A percentile compares a stretch with the other conserved stretches of the same genome.
phyloP scores from a whole-genome alignment of 2,329 filamentous ascomycete species.

The Colletotrichum noveboracense region DNA sequence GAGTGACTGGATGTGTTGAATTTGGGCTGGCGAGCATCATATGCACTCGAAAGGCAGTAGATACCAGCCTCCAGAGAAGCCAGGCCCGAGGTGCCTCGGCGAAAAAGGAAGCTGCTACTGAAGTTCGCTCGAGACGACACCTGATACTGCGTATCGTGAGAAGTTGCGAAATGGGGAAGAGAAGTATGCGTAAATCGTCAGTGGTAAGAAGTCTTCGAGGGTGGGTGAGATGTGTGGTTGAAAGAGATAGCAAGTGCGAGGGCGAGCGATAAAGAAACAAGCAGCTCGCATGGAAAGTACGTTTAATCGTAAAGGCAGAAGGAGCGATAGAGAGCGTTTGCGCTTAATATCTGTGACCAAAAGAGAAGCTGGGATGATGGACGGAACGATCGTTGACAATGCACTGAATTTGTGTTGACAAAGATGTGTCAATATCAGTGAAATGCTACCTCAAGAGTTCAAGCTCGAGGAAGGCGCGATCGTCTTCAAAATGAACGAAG shows the following conservation, averaged over 20 bases:
- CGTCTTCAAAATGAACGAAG: background rate
- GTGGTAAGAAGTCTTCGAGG: background rate
- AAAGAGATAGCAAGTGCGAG: background rate
- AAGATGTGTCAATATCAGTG: background rate
- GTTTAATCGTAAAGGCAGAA: background rate
- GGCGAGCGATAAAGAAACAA: background rate
- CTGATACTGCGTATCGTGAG: background rate
- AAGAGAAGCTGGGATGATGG: background rate
- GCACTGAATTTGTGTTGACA: background rate
- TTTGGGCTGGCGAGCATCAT: background rate
- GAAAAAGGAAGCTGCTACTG: background rate
- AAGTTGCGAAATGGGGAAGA: background rate
- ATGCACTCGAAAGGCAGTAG: background rate
- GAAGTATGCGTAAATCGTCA: background rate
- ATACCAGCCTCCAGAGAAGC: background rate
- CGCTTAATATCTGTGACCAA: background rate
- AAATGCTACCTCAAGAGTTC: background rate
- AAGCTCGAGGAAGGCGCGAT: background rate
- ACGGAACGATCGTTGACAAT: background rate
- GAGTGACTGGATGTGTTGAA: background rate
- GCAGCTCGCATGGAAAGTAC: background rate
- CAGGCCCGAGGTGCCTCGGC: background rate
- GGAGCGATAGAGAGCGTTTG: background rate
- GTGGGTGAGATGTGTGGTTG: background rate
- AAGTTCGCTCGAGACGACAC: background rate